Evolutionary conservation across 306 rosid genomes (phyloP).

Genomic region (Lathyrus aphaca): DNA sequence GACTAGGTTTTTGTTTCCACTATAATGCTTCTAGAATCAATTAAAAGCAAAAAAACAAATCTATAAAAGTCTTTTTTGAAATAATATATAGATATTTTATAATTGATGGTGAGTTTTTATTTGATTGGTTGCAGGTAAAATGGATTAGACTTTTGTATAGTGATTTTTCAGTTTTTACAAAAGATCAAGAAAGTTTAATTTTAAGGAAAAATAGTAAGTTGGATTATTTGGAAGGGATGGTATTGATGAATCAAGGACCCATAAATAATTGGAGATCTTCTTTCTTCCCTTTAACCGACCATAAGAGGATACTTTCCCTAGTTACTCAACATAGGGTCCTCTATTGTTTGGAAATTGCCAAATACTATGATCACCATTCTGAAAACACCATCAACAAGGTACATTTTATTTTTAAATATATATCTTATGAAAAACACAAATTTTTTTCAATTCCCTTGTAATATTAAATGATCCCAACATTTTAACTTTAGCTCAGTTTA

Average conservation of each 20-base stretch:
- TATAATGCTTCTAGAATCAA: too few relatives aligned
- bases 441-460: too few relatives aligned
- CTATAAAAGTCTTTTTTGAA: too few relatives aligned
- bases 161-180: conserved; percentile 57
- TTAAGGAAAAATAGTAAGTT: conserved; percentile 52
- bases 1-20: too few relatives aligned
- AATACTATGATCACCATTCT: conserved; percentile 66
- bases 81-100: too few relatives aligned
- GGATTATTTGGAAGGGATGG: conserved; percentile 79
- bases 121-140: conserved; percentile 60
- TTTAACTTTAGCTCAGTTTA: too few relatives aligned
- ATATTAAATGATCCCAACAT: too few relatives aligned
- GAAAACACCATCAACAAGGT: conserved; percentile 59
- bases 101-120: conserved; percentile 10
- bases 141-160: conserved; percentile 74
- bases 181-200: conserved; percentile 53
- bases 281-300: conserved; percentile 79
- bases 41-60: too few relatives aligned
- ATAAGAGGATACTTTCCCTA: conserved; percentile 58
- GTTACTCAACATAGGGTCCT: conserved; percentile 62
- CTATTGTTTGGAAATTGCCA: conserved; percentile 83
- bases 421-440: too few relatives aligned
- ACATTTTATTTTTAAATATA: background rate
- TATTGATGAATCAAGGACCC: conserved; percentile 76
- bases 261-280: conserved; percentile 95